Conservation (phyloP, 2,329 filamentous ascomycete species). For the Aspergillus fructus region DNA sequence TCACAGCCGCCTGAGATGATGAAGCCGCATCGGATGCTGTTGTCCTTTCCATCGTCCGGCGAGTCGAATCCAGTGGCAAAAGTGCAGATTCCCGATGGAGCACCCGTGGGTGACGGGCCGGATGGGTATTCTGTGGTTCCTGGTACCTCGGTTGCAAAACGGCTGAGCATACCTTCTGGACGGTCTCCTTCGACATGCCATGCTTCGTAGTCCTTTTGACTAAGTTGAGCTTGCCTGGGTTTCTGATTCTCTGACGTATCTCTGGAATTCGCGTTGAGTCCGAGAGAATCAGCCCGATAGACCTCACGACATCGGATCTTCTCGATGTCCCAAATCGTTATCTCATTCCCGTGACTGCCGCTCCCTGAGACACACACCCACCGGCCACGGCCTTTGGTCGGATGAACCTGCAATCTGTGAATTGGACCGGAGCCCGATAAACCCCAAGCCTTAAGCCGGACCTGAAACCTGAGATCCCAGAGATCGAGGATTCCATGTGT, state of each 20-base stretch:
- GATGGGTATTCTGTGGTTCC: constrained; percentile 59
- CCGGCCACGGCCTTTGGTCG: constrained; percentile 72
- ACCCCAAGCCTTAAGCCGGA: constrained; percentile 85
- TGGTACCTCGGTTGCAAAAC: constrained; percentile 63
- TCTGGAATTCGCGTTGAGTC: constrained; percentile 15
- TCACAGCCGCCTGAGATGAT: constrained; percentile 86
- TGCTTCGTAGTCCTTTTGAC: constrained; percentile 67
- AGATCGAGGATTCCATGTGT: constrained; percentile 89
- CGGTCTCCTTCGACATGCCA: constrained; percentile 90
- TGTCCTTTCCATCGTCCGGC: constrained; percentile 60
- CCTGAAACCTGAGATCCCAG: constrained; percentile 94
- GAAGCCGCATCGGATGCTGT: constrained; percentile 69
- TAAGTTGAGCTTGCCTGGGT: constrained; percentile 20
- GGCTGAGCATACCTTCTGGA: constrained; percentile 79
- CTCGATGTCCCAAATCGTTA: constrained; percentile 95
- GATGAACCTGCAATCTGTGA: constrained; percentile 75
- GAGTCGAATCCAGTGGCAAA: constrained; percentile 71
- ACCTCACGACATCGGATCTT: constrained; percentile 85
- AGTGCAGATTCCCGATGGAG: constrained; percentile 62
- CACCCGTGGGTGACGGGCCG: constrained; percentile 16
- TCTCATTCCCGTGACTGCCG: constrained; percentile 74
- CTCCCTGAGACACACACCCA: constrained; percentile 89
- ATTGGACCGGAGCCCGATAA: constrained; percentile 78
- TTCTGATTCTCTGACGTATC: constrained; percentile 36
- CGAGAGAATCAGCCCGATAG: constrained; percentile 61